phyloP scores from a whole-genome alignment of 73 alveolate species.

The Diophrys sp. region DNA sequence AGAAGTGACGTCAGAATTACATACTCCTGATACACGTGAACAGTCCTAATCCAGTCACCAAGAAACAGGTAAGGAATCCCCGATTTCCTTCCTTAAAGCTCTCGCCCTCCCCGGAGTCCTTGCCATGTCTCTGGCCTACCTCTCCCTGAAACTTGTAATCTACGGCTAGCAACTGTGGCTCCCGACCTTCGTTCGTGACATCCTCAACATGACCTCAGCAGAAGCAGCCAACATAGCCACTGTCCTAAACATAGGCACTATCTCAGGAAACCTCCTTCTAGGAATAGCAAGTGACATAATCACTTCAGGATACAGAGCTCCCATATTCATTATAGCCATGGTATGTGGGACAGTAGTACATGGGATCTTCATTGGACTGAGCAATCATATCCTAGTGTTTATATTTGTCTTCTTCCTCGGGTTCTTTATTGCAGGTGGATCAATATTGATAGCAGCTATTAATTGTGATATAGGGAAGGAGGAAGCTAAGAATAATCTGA shows the following conservation, averaged over 20 bases:
- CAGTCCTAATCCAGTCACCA: too few species aligned
- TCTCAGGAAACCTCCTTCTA: constrained; percentile 47
- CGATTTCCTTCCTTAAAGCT: constrained; percentile 10
- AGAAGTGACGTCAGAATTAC: background rate
- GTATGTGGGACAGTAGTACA: constrained; percentile 28
- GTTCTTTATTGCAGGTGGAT: constrained; percentile 57
- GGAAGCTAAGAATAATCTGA: constrained; percentile 9
- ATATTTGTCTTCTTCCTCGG: constrained; percentile 45
- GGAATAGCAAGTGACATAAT: constrained; percentile 49
- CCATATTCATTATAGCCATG: constrained; percentile 30
- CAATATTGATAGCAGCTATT: constrained; percentile 48
- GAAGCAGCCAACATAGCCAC: constrained; percentile 52
- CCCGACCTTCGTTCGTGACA: constrained; percentile 40
- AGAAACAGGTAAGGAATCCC: background rate
- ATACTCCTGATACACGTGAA: too few species aligned
- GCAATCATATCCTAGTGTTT: constrained; percentile 12
- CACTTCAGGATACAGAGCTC: constrained; percentile 36
- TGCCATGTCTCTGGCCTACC: constrained; percentile 5
- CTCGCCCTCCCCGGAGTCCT: constrained; percentile 17
- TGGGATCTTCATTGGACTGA: constrained; percentile 9
- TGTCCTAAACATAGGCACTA: constrained; percentile 54
- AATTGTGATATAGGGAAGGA: constrained; percentile 29
- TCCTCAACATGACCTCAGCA: background rate
- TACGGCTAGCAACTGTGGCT: constrained; percentile 68
- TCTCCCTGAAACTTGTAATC: constrained; percentile 52